Evolutionary conservation across 108 stramenopile species (phyloP).

Genomic region (Skeletonema menzelii): DNA sequence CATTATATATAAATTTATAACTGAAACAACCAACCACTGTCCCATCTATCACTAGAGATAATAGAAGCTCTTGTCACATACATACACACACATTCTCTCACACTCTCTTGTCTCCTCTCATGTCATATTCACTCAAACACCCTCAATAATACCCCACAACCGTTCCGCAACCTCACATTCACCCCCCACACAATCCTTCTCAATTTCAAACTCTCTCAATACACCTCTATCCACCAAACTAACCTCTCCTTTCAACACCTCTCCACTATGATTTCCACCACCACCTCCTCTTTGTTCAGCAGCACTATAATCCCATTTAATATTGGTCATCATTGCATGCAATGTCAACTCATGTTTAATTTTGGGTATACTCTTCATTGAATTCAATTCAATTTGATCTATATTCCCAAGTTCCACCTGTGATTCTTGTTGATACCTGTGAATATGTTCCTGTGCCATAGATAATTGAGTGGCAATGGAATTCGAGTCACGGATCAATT

Average conservation of each 20-base stretch:
- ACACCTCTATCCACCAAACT: conserved; percentile 11
- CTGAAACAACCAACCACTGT: no score
- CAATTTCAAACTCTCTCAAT: conserved; percentile 23
- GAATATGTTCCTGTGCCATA: no score
- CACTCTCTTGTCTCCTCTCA: no score
- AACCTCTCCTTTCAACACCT: conserved; percentile 33
- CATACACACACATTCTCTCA: no score
- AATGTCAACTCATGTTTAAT: conserved; percentile 4
- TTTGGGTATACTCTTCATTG: conserved; percentile 14
- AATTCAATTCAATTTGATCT: neutral
- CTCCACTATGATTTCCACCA: neutral
- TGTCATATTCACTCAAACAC: neutral
- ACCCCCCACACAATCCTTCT: conserved; percentile 9
- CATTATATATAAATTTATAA: no score
- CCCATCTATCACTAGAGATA: no score
- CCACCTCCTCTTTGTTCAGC: no score
- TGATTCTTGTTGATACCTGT: neutral
- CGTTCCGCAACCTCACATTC: conserved; percentile 21
- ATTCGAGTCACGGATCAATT: no score
- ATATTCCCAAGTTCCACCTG: neutral
- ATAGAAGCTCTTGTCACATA: no score
- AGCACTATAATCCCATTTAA: conserved; percentile 42
- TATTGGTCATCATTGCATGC: conserved; percentile 31
- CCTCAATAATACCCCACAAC: conserved; percentile 32
- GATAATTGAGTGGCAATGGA: no score